Base-by-base conservation (phyloP, 2,329 filamentous ascomycete genomes). In the Ophiosphaerella herpotricha region DNA sequence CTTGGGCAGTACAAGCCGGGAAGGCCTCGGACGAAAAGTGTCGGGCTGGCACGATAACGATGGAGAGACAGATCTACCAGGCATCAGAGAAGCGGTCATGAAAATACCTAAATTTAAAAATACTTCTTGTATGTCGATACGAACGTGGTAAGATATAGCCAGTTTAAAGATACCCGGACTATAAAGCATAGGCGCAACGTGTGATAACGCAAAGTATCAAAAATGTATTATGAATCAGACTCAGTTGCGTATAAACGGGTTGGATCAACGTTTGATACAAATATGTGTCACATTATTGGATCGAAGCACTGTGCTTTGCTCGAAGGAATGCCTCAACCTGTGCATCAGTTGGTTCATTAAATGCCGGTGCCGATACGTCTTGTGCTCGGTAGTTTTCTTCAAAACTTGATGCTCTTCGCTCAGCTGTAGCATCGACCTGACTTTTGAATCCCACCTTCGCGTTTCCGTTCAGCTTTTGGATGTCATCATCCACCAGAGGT, bases 1-100 rank as follows among this genome's bases (percentile, higher is more conserved):
- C 57, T 2, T 72, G 68, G 68, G 57, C 50, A 24, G 64, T 72
- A 9, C 64, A 69, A 7, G 58, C 57, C 6, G 59, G 68, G 5
- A 58, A 56, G 44, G 50, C 54, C n/a, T 68, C 63, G 16, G 62
- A 70, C 11, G 68, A 72, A 36, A 56, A 64, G 16, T 44, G 16
- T 37, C 50, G 31, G 23, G 29, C 48, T 8, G 63, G 60, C 6
- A 59, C 60, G 3, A 69, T 71, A 32, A 68, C 60, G 0, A 52
- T 59, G 58, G 56, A 70, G 33, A 67, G 50, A n/a, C 54, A 67
- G 38, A 50, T 70, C 2, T 53, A 58, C 34, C 50, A 63, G 40
- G 54, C 60, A 26, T 57, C 59, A 3, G 61, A 66, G 35, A 43
- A 43, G 21, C 42, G 35, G 35, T 39, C 9, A 29, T 24, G 9